phyloP scores from a whole-genome alignment of 2,329 filamentous ascomycete genomes.

The Thyridium curvatum region DNA sequence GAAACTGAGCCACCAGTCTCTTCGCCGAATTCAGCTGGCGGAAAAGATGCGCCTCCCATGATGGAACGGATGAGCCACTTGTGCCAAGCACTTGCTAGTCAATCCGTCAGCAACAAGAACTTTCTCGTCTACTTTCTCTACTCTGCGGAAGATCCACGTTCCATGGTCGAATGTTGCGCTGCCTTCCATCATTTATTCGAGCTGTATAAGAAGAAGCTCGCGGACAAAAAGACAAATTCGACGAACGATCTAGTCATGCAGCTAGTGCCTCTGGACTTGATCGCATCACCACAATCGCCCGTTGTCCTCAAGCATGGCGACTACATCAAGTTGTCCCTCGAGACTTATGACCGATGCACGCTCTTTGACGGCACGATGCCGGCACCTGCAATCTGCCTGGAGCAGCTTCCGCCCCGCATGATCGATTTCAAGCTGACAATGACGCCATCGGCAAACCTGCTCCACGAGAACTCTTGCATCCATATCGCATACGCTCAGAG shows the following conservation, averaged over 20 bases:
- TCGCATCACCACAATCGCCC: constrained; percentile 57
- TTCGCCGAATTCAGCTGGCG: constrained; percentile 14
- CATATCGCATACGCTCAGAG: constrained; percentile 76
- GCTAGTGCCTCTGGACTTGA: constrained; percentile 61
- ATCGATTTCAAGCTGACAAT: constrained; percentile 70
- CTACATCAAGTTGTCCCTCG: constrained; percentile 59
- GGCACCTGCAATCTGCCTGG: constrained; percentile 66
- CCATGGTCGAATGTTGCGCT: constrained; percentile 64
- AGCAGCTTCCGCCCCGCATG: constrained; percentile 60
- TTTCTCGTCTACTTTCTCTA: constrained; percentile 75
- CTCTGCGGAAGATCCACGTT: constrained; percentile 52
- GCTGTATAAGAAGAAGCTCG: constrained; percentile 46
- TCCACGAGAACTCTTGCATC: constrained; percentile 74
- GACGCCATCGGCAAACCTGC: constrained; percentile 63
- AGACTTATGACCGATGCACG: constrained; percentile 72
- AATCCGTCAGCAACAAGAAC: constrained; percentile 43
- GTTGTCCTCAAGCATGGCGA: constrained; percentile 56
- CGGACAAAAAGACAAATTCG: constrained; percentile 38
- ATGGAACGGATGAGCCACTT: constrained; percentile 43
- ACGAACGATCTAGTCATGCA: constrained; percentile 70
- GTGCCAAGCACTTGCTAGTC: constrained; percentile 36
- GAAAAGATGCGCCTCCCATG: constrained; percentile 23
- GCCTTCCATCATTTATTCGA: constrained; percentile 70
- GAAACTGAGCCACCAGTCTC: constrained; percentile 40
- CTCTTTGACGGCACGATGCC: constrained; percentile 50